Conservation (phyloP, 768 basidiomycete species). For the Dendrothele bispora region DNA sequence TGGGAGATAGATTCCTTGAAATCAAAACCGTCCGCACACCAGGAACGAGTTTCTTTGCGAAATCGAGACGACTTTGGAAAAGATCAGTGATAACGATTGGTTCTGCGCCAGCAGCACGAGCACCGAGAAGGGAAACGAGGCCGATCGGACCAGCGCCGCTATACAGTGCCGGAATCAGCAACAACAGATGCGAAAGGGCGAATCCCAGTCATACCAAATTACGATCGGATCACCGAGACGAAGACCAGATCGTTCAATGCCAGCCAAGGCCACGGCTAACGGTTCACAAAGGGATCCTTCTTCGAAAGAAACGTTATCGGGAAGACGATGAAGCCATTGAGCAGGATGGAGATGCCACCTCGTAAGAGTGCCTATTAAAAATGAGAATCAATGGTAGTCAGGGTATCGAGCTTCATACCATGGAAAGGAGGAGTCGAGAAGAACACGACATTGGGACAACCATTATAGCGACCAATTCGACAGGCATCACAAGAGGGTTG, state of each 20-base stretch:
- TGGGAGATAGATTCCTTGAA: slow-evolving; percentile 40
- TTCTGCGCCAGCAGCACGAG: slow-evolving; percentile 68
- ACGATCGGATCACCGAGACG: slow-evolving; percentile 64
- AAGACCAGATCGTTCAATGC: slow-evolving; percentile 63
- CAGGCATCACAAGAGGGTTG: slow-evolving; percentile 61
- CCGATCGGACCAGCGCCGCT: slow-evolving; percentile 74
- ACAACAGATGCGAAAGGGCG: background rate
- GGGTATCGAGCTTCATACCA: slow-evolving; percentile 38
- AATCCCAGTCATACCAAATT: slow-evolving; percentile 49
- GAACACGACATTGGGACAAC: slow-evolving; percentile 58
- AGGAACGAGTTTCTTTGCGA: slow-evolving; percentile 62
- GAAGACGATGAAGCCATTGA: slow-evolving; percentile 66
- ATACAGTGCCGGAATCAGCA: slow-evolving; percentile 2
- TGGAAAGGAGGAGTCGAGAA: slow-evolving; percentile 73
- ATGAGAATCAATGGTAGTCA: slow-evolving; percentile 5
- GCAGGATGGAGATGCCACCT: slow-evolving; percentile 69
- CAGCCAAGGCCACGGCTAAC: slow-evolving; percentile 65
- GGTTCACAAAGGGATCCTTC: slow-evolving; percentile 72
- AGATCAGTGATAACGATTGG: slow-evolving; percentile 71
- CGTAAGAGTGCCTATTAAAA: slow-evolving; percentile 52
- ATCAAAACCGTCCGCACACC: slow-evolving; percentile 59
- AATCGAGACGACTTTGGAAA: slow-evolving; percentile 63
- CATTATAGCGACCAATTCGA: slow-evolving; percentile 65
- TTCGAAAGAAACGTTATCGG: slow-evolving; percentile 60
- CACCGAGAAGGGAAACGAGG: slow-evolving; percentile 58